These are phyloP conservation scores for Hortaea sp. DNA, from an alignment of 2,329 filamentous ascomycete species.

Conservation along the genomic window DNA sequence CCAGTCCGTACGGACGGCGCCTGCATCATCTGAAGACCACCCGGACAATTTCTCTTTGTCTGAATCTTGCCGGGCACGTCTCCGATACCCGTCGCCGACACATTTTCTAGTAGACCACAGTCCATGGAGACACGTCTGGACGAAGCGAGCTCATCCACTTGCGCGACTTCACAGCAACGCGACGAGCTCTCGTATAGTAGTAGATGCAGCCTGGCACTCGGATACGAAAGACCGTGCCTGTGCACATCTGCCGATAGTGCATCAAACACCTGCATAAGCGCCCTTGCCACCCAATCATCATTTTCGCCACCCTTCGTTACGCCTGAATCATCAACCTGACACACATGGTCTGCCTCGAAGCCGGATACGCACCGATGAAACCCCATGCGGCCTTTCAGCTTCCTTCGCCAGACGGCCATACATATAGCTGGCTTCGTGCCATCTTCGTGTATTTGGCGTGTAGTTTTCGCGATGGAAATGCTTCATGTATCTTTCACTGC, in stretches of 20 bases:
- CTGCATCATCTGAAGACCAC: too few relatives aligned
- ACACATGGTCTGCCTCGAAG: slow-evolving; percentile 1
- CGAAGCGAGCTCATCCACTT: too few relatives aligned
- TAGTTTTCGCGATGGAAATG: slow-evolving; percentile 5
- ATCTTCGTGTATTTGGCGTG: slow-evolving; percentile 8
- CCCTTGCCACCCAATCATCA: slow-evolving; percentile 1
- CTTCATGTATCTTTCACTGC: slow-evolving; percentile 1
- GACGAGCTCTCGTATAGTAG: too few relatives aligned
- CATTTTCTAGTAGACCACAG: too few relatives aligned
- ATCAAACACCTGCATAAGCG: slow-evolving; percentile 7
- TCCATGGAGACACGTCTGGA: too few relatives aligned
- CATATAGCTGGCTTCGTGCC: slow-evolving; percentile 2
- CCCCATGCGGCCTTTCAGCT: background rate
- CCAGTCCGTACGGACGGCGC: too few relatives aligned
- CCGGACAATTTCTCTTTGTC: too few relatives aligned
- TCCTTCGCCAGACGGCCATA: slow-evolving; percentile 4
- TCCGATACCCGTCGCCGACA: too few relatives aligned
- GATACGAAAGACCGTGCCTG: too few relatives aligned
- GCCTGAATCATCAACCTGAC: slow-evolving; percentile 6
- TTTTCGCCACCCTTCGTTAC: slow-evolving; percentile 1
- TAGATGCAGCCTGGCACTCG: too few relatives aligned
- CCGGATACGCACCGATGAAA: background rate
- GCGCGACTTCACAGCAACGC: too few relatives aligned
- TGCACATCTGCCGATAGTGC: background rate
- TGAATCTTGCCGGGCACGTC: too few relatives aligned